Evolutionary conservation across 208 protist genomes (phyloP).

Genomic region (Leishmania guyanensis): DNA sequence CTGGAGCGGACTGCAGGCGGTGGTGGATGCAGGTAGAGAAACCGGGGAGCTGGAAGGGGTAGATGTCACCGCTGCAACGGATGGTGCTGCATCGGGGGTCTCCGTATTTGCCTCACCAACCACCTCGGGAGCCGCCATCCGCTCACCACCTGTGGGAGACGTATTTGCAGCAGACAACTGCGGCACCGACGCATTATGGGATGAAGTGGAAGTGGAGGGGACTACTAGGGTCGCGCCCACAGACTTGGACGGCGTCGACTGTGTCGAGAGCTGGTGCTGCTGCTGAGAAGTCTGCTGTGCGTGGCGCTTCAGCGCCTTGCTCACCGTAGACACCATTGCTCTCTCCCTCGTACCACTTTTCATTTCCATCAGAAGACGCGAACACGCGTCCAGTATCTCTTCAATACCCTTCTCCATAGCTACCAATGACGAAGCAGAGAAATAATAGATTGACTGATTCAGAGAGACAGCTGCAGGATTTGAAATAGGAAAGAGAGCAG

Average conservation of each 20-base stretch:
- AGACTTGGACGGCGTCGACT: constrained; percentile 8
- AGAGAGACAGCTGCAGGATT: background rate
- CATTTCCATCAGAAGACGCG: constrained; percentile 46
- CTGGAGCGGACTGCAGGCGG: constrained; percentile 10
- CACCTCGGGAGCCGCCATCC: background rate
- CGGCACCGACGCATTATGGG: background rate
- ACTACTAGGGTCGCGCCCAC: background rate
- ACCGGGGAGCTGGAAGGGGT: background rate
- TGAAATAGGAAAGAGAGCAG: background rate
- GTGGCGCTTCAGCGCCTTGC: constrained; percentile 30
- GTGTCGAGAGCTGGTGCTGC: constrained; percentile 2
- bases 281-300: constrained; percentile 25
- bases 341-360: constrained; percentile 48
- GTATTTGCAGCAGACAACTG: background rate
- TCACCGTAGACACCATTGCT: constrained; percentile 36
- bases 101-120: too few relatives aligned
- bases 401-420: constrained; percentile 40
- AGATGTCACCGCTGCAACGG: background rate
- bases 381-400: constrained; percentile 43
- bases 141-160: background rate
- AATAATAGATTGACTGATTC: background rate
- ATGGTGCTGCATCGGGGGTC: background rate
- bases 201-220: background rate
- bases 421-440: background rate
- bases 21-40: background rate